Percentiles rank a stretch among this genome's conserved stretches.
These are phyloP conservation scores for Cordyceps cicadae DNA, from an alignment of 2,329 filamentous ascomycete genomes.

Conservation along the genomic window DNA sequence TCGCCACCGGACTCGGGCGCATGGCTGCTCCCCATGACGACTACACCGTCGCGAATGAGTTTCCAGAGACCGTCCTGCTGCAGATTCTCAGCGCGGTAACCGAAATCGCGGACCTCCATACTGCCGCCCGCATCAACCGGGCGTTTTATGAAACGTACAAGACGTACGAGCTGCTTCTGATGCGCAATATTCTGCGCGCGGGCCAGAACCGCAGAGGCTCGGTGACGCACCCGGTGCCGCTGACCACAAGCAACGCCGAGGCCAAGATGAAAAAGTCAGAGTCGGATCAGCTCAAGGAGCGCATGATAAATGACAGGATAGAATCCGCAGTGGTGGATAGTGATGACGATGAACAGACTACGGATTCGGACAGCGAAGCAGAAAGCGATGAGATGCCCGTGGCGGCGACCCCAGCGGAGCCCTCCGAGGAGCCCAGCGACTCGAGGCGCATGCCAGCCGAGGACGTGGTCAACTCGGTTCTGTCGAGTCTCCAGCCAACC, in stretches of 20 bases:
- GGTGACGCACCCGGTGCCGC: slow-evolving; percentile 15
- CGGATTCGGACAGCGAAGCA: slow-evolving; percentile 13
- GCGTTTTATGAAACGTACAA: slow-evolving; percentile 38
- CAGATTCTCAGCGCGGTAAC: slow-evolving; percentile 33
- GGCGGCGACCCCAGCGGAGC: background rate
- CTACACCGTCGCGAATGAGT: slow-evolving; percentile 25
- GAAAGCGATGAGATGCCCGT: slow-evolving; percentile 15
- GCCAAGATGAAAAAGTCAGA: slow-evolving; percentile 27
- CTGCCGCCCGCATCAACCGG: slow-evolving; percentile 33
- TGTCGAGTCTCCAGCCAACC: background rate
- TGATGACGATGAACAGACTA: slow-evolving; percentile 20
- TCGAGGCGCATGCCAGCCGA: background rate
- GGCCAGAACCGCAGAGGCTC: slow-evolving; percentile 17
- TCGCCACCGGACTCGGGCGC: slow-evolving; percentile 20
- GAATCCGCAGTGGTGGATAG: slow-evolving; percentile 24
- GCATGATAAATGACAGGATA: slow-evolving; percentile 18
- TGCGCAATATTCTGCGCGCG: slow-evolving; percentile 27
- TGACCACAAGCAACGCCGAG: slow-evolving; percentile 22
- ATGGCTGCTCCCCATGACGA: slow-evolving; percentile 26
- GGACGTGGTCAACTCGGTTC: background rate
- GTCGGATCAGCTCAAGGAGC: slow-evolving; percentile 23
- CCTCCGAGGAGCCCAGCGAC: background rate
- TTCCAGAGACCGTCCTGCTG: slow-evolving; percentile 30
- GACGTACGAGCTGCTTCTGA: slow-evolving; percentile 33
- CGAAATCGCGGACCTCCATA: slow-evolving; percentile 33